Base-by-base conservation (phyloP, 2,329 filamentous ascomycete genomes). In the Pyrenochaeta sp. region DNA sequence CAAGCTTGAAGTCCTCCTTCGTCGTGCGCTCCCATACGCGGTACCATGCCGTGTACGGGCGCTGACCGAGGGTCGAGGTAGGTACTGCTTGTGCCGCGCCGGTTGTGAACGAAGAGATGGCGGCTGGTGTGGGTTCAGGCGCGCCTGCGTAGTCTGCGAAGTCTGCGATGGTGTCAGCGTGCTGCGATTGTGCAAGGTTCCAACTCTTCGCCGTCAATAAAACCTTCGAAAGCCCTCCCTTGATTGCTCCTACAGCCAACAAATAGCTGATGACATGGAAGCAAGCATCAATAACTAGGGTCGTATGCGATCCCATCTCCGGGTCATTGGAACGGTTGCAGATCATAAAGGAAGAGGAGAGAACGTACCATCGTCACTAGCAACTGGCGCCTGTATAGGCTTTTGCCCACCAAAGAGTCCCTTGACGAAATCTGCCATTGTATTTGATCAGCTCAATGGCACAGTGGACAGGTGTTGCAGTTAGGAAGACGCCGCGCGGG, bases 11-110 rank as follows among this genome's bases (percentile, higher is more conserved):
- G 76, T 99, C 95, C 70, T 83, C 84, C 55, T 89, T 80, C 21
- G 87, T 87, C 69, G 93, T 88, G 71, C 95, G 92, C 84, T 98
- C 93, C 84, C 96, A 95, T 57, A 98, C 82, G 51, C 92, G 92
- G 81, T 98, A 99, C 95, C 95, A 99, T 82, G 91, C 92, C 45
- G 92, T 97, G 77, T 90, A 97, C 12, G 91, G 90, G 21, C 82
- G 77, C 78, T 78, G 60, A 43, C 64, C 63, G 37, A 66, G 60
- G n/a, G 71, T 81, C 75, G 55, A 84, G 14, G 77, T 75, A 56
- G 64, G 61, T 27, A 75, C 53, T 56, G 56, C 57, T 15, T 66
- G 59, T 42, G 68, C 52, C 14, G 68, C 56, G 73, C 70, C 36
- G 20, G 78, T 66, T 21, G 78, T 63, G 32, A 75, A 74, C 40